Percentiles rank a stretch among this genome's conserved stretches.
These are phyloP conservation scores for Jasminum sambac DNA, from an alignment of 257 asterid species.

Conservation along the genomic window DNA sequence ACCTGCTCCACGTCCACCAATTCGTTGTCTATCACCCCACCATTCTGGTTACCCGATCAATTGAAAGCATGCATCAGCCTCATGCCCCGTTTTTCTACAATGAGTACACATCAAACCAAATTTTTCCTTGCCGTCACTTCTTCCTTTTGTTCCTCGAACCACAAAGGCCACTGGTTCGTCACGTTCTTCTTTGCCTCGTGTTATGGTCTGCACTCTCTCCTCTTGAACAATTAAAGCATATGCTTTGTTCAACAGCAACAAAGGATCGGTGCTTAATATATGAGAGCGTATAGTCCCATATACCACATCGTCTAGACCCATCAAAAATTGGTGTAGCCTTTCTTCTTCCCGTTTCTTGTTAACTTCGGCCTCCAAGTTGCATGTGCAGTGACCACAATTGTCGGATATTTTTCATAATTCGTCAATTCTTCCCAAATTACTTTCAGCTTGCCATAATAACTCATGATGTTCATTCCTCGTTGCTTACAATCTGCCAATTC, in stretches of 20 bases:
- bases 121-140: too few relatives aligned
- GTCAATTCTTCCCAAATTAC: slow-evolving; percentile 8
- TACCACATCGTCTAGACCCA: neutral
- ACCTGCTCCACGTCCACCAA: neutral
- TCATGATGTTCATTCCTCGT: neutral
- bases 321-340: neutral
- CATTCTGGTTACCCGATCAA: too few relatives aligned
- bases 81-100: too few relatives aligned
- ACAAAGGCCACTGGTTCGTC: neutral
- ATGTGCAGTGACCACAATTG: neutral
- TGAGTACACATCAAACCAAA: too few relatives aligned
- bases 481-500: slow-evolving; percentile 17
- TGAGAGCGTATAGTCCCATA: slow-evolving; percentile 14
- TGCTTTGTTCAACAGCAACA: neutral
- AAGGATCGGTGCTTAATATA: neutral
- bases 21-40: too few relatives aligned
- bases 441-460: slow-evolving; percentile 14
- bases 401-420: neutral
- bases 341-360: neutral
- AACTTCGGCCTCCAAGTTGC: neutral
- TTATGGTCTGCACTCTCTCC: neutral
- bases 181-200: slow-evolving; percentile 7
- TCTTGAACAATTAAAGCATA: slow-evolving; percentile 1
- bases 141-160: neutral
- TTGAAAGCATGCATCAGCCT: too few relatives aligned